Evolutionary conservation across 2,329 filamentous ascomycete species (phyloP), one percentile per base, ranked within the genome.

Genomic region (Chaetomium olivaceum): DNA sequence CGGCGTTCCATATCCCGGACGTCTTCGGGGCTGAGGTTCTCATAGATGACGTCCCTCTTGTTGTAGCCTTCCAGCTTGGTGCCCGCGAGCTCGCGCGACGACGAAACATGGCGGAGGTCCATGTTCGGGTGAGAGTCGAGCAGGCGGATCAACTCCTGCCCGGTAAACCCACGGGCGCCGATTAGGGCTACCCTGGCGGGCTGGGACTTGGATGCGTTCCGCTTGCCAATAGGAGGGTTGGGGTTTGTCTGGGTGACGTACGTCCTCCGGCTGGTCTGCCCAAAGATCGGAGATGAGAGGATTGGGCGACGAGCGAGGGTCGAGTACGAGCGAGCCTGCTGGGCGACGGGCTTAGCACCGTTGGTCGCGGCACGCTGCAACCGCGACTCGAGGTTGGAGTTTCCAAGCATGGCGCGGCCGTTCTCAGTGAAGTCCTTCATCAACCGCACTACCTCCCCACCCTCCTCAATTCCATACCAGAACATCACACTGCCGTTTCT

Each of bases 101-200:
- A 98, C 2, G 93, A 97, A 54, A 98, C 94, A 75, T 97, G 90
- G 57, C 88, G 86, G 61, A 98, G 87, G 71, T 97, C 93, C 84
- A 98, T 90, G 78, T 91, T 86, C 16, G 93, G 93, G 79, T 98
- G 95, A 39, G 87, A 80, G 79, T 97, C 95, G 58, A 99, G 83
- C 23, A 99, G 86, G 67, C 88, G 89, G 73, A 98, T 92, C 57
- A 99, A 83, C 62, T 92, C 92, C 78, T 97, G 92, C 50, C 95
- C 94, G 62, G 94, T 98, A 70, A 97, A 98, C 39, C 95, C 94
- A 74, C 93, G 91, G 64, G 93, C 93, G 69, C 93, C 93, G 70
- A 97, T 96, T 62, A 97, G 84, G 54, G 91, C 93, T 58, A 97
- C 87, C 74, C 89, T 91, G 14, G 93, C 88, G 12, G 91, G 90